Conservation (phyloP, 768 basidiomycete genomes). For the Cystofilobasidium bisporidii region DNA sequence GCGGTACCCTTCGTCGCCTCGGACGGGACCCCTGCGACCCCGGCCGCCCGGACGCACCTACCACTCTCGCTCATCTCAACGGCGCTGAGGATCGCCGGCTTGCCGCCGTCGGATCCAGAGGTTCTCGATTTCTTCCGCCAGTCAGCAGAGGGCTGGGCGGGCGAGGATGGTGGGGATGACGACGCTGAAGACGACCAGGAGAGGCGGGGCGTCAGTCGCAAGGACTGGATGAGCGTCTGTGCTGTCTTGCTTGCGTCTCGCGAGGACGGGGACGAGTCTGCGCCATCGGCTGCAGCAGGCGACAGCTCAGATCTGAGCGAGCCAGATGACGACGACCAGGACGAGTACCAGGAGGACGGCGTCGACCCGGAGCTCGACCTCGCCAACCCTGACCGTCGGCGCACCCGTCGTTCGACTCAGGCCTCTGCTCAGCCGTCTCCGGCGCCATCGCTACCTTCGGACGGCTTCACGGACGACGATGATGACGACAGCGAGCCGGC, state of each 20-base stretch:
- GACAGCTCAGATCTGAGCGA: background rate
- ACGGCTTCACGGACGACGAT: background rate
- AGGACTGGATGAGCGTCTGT: slow-evolving; percentile 26
- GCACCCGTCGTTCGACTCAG: slow-evolving; percentile 12
- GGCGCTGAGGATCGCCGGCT: slow-evolving; percentile 10
- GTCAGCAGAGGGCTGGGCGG: slow-evolving; percentile 21
- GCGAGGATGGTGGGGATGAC: background rate
- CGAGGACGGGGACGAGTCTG: background rate
- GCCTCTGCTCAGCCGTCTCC: slow-evolving; percentile 1
- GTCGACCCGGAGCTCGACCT: slow-evolving; percentile 12
- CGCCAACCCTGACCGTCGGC: background rate
- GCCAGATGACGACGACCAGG: background rate
- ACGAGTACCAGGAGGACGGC: background rate
- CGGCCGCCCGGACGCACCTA: slow-evolving; percentile 5
- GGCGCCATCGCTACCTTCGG: slow-evolving; percentile 6
- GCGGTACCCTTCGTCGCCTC: background rate
- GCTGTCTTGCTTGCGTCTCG: slow-evolving; percentile 12
- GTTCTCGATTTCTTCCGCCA: slow-evolving; percentile 27
- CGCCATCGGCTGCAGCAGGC: background rate
- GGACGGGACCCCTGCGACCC: no score
- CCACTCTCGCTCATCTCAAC: slow-evolving; percentile 21
- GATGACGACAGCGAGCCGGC: background rate
- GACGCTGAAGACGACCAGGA: background rate
- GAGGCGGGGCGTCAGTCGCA: slow-evolving; percentile 7
- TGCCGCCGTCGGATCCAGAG: slow-evolving; percentile 10